Base-by-base conservation (phyloP, 2,329 filamentous ascomycete genomes). In the Hymenoscyphus infarciens region DNA sequence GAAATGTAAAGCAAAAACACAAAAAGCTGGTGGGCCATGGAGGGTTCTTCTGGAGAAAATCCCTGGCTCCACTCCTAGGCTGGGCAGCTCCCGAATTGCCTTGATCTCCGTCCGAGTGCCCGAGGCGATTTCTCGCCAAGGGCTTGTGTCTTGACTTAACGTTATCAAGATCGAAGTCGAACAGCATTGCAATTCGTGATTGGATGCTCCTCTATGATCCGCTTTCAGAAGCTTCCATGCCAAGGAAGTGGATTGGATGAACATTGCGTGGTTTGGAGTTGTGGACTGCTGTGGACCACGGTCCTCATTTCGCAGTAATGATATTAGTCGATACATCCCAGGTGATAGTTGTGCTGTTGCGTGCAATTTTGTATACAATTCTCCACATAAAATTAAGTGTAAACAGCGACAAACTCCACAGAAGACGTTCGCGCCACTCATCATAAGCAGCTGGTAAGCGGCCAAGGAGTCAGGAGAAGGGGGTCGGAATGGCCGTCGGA, bases 71-170 rank as follows among this genome's bases (percentile, higher is more conserved):
- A 22, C 10, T 19, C 19, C 42, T 19, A 49, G 42, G n/a, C 42
- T 49, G 8, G 42, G 42, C 42, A 19, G 10, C 42, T 22, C 42
- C 6, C 42, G 11, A 49, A 49, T 49, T 49, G 42, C 42, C 42
- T 49, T 49, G 42, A 49, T 49, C 42, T 49, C n/a, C 42, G 42
- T 49, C n/a, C 42, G 42, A 25, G 3, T 49, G 42, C 42, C 42
- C n/a, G n/a, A 25, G n/a, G n/a, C 42, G n/a, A 49, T 49, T 22
- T 49, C 42, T 49, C 42, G 42, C 42, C 42, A 49, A 49, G 42
- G 42, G 42, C 42, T 49, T 49, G 42, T 49, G 42, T 49, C n/a
- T 22, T 49, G 42, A 49, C 16, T 31, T 49, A 19, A 49, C 42
- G 42, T 49, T 49, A 49, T 49, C 42, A 19, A 49, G 42, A 49